Evolutionary conservation across 2,329 filamentous ascomycete species (phyloP), one percentile per base, ranked within the genome.

Genomic region (Leptosphaerulina australis): DNA sequence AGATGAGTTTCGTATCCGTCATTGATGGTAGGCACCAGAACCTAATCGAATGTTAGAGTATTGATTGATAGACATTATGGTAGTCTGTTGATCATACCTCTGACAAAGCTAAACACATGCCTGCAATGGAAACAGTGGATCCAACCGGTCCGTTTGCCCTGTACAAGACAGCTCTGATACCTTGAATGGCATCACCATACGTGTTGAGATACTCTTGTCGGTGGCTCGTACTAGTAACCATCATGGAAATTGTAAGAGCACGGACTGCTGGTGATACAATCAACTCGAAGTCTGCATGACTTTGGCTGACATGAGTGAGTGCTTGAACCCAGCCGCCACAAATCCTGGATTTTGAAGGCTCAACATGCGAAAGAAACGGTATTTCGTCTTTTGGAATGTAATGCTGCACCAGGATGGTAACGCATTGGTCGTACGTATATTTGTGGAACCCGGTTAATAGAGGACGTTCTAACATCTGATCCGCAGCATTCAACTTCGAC

Each of bases 241-340:
- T 28, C 36, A 47, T 47, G 4, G 44, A 40, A 35, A 35, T 47
- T 1, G 44, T 40, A 11, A 47, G 30, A 18, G 44, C 44, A 20
- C 36, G 44, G 18, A 47, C 44, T 17, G 44, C 44, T 11, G 44
- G 44, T 15, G 14, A 24, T 11, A 47, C 15, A 9, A 47, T 40
- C 4, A 11, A 3, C 11, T 40, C 24, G 11, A 40, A 47, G 15
- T 47, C 36, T 10, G 5, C 24, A 29, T 47, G 22, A 9, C 15
- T 15, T 9, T 40, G 36, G 25, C 36, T 47, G 44, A 47, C 36
- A 30, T 47, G 44, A n/a, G 36, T 28, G 17, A 47, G 36, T 14
- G 44, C 44, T 24, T 47, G 44, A 4, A 47, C 44, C 44, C 44
- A 47, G 30, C 44, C 44, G 14, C 44, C 44, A 22, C 44, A 47